A percentile compares a stretch with the other conserved stretches of the same genome.
phyloP scores from a whole-genome alignment of 73 alveolate species.

The Paramecium primaurelia region DNA sequence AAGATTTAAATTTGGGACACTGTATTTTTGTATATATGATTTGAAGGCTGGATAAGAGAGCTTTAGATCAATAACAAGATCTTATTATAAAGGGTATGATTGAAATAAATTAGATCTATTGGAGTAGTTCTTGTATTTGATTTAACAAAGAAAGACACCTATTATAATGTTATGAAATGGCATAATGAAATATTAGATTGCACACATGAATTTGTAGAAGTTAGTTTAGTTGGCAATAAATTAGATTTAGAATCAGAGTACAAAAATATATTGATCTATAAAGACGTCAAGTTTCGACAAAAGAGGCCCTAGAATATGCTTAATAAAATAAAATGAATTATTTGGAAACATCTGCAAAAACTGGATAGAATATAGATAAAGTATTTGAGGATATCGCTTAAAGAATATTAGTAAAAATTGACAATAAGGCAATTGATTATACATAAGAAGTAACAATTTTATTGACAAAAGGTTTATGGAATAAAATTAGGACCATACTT shows the following conservation, averaged over 20 bases:
- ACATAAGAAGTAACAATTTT: background rate
- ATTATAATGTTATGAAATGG: conserved; percentile 63
- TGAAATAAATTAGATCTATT: background rate
- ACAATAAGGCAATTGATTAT: background rate
- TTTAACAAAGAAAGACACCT: conserved; percentile 58
- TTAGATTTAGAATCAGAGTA: conserved; percentile 57
- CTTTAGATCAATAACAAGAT: conserved; percentile 60
- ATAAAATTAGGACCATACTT: conserved; percentile 32
- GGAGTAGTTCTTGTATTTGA: conserved; percentile 63
- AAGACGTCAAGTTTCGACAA: conserved; percentile 13
- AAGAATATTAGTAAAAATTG: background rate
- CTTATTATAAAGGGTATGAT: conserved; percentile 57
- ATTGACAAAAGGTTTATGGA: background rate
- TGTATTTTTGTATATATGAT: conserved; percentile 20
- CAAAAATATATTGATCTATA: background rate
- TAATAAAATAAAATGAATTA: conserved; percentile 63
- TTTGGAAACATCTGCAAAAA: conserved; percentile 81
- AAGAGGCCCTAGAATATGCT: conserved; percentile 67
- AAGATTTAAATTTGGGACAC: conserved; percentile 89
- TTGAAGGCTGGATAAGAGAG: conserved; percentile 59
- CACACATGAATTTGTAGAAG: conserved; percentile 49
- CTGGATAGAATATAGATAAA: conserved; percentile 75
- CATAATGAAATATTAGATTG: conserved; percentile 55
- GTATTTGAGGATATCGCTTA: conserved; percentile 35
- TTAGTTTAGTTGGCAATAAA: conserved; percentile 68